A percentile compares a stretch with the other conserved stretches of the same genome.
Evolutionary conservation across 306 rosid genomes (phyloP).

Genomic region (Chamaecrista fasciculata): DNA sequence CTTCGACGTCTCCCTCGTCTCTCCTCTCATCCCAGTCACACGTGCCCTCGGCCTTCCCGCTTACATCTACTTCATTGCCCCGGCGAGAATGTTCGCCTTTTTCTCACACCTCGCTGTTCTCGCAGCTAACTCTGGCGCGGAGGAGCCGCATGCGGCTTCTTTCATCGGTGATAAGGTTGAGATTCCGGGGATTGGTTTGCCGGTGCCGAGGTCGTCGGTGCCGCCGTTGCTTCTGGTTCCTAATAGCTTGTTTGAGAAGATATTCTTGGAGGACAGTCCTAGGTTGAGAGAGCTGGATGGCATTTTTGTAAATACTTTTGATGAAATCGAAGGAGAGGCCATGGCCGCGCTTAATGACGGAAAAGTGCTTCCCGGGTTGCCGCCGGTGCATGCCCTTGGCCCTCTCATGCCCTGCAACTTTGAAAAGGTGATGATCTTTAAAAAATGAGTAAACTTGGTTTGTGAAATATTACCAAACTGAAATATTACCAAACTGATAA

Average conservation of each 20-base stretch:
- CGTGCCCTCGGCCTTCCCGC: slow-evolving; percentile 26
- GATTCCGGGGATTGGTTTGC: slow-evolving; percentile 37
- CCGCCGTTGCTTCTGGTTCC: slow-evolving; percentile 35
- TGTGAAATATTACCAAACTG: too few relatives aligned
- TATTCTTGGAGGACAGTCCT: slow-evolving; percentile 29
- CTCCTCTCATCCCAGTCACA: slow-evolving; percentile 27
- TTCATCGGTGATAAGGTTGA: background rate
- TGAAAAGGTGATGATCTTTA: too few relatives aligned
- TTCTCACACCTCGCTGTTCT: background rate
- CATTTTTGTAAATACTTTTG: slow-evolving; percentile 43
- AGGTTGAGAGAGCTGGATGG: slow-evolving; percentile 36
- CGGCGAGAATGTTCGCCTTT: slow-evolving; percentile 1
- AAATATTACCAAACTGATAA: too few relatives aligned
- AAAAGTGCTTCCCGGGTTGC: slow-evolving; percentile 26
- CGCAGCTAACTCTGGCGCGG: too few relatives aligned
- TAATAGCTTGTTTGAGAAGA: background rate
- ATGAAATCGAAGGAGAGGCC: slow-evolving; percentile 37
- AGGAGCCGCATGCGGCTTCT: too few relatives aligned
- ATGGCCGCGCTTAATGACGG: slow-evolving; percentile 35
- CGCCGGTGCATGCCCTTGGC: slow-evolving; percentile 43
- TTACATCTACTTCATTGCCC: slow-evolving; percentile 33
- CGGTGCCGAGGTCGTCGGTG: slow-evolving; percentile 42
- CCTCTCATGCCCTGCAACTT: slow-evolving; percentile 47
- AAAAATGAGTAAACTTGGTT: too few relatives aligned
- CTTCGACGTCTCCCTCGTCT: slow-evolving; percentile 24